A percentile compares a stretch with the other conserved stretches of the same genome.
Conservation (phyloP, 2,329 filamentous ascomycete genomes). For the Dendrostoma leiphaemia region DNA sequence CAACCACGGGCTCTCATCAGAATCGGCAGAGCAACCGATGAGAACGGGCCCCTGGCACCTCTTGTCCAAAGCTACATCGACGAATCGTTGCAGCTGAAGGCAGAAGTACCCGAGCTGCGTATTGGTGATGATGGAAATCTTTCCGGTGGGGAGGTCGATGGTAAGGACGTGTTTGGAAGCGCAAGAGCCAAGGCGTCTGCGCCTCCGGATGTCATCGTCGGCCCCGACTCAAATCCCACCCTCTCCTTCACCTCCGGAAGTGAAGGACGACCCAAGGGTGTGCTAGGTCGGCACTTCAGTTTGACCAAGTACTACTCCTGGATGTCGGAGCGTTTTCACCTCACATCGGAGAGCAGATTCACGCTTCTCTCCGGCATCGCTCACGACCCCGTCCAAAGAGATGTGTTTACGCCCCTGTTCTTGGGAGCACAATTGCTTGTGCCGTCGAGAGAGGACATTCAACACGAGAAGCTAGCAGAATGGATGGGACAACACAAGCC, state of each 20-base stretch:
- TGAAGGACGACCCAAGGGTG: conserved; percentile 47
- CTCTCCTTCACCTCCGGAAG: conserved; percentile 72
- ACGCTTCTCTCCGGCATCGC: conserved; percentile 84
- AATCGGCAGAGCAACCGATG: conserved; percentile 68
- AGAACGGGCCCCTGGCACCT: conserved; percentile 55
- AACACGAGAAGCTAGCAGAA: conserved; percentile 79
- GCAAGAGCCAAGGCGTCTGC: conserved; percentile 49
- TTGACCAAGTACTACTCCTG: conserved; percentile 85
- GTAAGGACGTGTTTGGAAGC: conserved; percentile 54
- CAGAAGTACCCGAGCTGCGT: conserved; percentile 70
- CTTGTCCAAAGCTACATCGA: conserved; percentile 64
- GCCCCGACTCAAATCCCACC: conserved; percentile 80
- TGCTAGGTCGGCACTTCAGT: conserved; percentile 82
- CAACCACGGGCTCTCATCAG: conserved; percentile 67
- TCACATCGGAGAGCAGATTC: conserved; percentile 50
- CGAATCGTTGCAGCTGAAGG: conserved; percentile 69
- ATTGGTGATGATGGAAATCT: conserved; percentile 71
- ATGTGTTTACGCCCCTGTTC: conserved; percentile 17
- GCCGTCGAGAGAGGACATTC: conserved; percentile 53
- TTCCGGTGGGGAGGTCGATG: conserved; percentile 64
- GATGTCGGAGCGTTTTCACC: conserved; percentile 82
- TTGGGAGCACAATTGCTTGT: conserved; percentile 12
- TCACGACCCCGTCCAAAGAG: conserved; percentile 58
- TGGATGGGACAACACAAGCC: conserved; percentile 79
- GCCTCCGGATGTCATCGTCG: conserved; percentile 72